phyloP scores from a whole-genome alignment of 78 protist species.

The Bodo saltans region DNA sequence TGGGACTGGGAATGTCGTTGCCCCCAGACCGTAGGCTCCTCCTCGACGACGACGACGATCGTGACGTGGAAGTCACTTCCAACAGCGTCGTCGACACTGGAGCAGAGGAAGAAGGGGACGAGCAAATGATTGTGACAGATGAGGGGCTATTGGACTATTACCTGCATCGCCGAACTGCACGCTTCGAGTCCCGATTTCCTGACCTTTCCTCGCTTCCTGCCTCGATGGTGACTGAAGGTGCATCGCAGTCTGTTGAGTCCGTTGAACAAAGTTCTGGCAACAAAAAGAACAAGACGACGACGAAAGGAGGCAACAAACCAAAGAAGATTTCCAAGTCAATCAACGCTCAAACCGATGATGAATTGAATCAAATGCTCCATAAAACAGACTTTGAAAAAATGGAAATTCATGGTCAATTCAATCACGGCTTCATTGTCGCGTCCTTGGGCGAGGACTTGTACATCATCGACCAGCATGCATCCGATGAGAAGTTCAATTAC shows the following conservation, averaged over 20 bases:
- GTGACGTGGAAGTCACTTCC: too few species aligned
- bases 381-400: constrained; percentile 62
- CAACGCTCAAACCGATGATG: constrained; percentile 3
- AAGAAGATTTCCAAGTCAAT: background rate
- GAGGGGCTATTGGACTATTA: too few species aligned
- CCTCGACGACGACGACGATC: too few species aligned
- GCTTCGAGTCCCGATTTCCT: background rate
- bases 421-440: constrained; percentile 84
- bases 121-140: too few species aligned
- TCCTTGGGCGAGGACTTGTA: constrained; percentile 61
- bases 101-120: too few species aligned
- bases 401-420: constrained; percentile 88
- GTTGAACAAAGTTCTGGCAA: background rate
- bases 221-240: background rate
- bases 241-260: background rate
- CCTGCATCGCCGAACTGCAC: too few species aligned
- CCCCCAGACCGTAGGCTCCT: too few species aligned
- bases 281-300: background rate
- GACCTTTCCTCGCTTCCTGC: background rate
- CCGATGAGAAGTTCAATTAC: constrained; percentile 89
- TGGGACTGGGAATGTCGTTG: too few species aligned
- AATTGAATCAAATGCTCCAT: background rate
- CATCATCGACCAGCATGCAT: constrained; percentile 92
- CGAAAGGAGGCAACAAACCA: background rate
- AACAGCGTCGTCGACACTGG: too few species aligned